phyloP scores from a whole-genome alignment of 2,329 filamentous ascomycete species.

The Stachybotrys echinatus region DNA sequence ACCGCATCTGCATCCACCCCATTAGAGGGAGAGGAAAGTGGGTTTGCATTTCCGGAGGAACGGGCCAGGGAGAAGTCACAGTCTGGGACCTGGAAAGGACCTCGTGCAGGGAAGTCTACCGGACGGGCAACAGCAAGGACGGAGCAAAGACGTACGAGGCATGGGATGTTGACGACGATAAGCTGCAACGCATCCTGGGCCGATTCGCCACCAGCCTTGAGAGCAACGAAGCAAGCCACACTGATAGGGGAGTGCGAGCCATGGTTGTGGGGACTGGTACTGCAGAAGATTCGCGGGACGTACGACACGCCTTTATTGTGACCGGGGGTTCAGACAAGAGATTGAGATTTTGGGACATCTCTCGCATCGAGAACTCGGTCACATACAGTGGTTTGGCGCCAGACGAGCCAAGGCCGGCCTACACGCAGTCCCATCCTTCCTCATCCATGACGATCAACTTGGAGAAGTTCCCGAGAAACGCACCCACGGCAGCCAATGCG shows the following conservation, averaged over 20 bases:
- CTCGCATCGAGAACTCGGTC: constrained; percentile 68
- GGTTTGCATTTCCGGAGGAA: constrained; percentile 86
- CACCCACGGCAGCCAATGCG: constrained; percentile 23
- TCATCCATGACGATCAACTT: constrained; percentile 60
- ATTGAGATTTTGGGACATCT: constrained; percentile 89
- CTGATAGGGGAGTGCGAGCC: constrained; percentile 66
- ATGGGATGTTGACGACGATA: constrained; percentile 87
- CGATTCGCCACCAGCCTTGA: constrained; percentile 76
- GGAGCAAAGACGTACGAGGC: constrained; percentile 66
- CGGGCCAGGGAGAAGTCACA: constrained; percentile 80
- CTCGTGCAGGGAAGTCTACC: constrained; percentile 83
- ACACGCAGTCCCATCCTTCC: constrained; percentile 58
- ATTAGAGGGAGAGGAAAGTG: constrained; percentile 73
- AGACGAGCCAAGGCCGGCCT: constrained; percentile 70
- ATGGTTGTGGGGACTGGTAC: constrained; percentile 72
- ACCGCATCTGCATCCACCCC: constrained; percentile 74
- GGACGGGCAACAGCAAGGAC: constrained; percentile 59
- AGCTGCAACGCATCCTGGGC: constrained; percentile 77
- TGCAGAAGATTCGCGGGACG: constrained; percentile 62
- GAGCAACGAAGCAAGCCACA: constrained; percentile 45
- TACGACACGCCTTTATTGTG: constrained; percentile 76
- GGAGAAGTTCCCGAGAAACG: constrained; percentile 49
- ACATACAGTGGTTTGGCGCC: constrained; percentile 73
- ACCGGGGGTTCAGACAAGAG: constrained; percentile 87
- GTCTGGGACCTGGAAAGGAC: constrained; percentile 94